Percentiles rank a stretch among this genome's conserved stretches.
phyloP scores from a whole-genome alignment of 306 rosid species.

The Begonia fuchsioides region DNA sequence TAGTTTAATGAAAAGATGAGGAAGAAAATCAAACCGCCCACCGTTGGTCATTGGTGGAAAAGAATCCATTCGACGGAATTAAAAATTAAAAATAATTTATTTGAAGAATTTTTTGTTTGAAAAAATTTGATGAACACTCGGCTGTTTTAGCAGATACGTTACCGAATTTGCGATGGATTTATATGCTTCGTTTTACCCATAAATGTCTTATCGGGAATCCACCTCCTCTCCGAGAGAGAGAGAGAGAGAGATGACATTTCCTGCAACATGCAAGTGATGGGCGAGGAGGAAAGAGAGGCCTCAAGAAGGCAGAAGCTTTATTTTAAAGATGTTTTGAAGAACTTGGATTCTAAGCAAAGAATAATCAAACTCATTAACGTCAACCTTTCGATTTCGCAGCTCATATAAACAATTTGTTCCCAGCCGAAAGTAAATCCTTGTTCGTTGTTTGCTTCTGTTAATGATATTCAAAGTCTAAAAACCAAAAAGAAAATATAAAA shows the following conservation, averaged over 20 bases:
- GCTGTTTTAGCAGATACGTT: not conserved
- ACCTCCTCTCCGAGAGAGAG: slow-evolving; percentile 3
- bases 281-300: slow-evolving; percentile 16
- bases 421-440: too few relatives aligned
- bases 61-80: slow-evolving; percentile 3
- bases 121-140: not conserved
- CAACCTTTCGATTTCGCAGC: not conserved
- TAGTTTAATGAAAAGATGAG: too few relatives aligned
- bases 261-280: slow-evolving; percentile 9
- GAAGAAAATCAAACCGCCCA: slow-evolving; percentile 22
- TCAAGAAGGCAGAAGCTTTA: slow-evolving; percentile 5
- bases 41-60: slow-evolving; percentile 17
- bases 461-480: too few relatives aligned
- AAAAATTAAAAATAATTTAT: slow-evolving; percentile 1
- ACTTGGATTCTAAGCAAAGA: slow-evolving; percentile 23
- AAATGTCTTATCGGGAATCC: slow-evolving; percentile 28
- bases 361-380: not conserved
- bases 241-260: slow-evolving; percentile 10
- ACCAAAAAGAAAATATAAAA: too few relatives aligned
- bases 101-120: not conserved
- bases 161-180: not conserved
- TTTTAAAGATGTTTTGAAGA: slow-evolving; percentile 21
- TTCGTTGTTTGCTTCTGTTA: too few relatives aligned
- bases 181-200: slow-evolving; percentile 13
- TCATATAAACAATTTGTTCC: too few relatives aligned